Base-by-base conservation (phyloP, 2,329 filamentous ascomycete species). In the Raffaelea albimanens region DNA sequence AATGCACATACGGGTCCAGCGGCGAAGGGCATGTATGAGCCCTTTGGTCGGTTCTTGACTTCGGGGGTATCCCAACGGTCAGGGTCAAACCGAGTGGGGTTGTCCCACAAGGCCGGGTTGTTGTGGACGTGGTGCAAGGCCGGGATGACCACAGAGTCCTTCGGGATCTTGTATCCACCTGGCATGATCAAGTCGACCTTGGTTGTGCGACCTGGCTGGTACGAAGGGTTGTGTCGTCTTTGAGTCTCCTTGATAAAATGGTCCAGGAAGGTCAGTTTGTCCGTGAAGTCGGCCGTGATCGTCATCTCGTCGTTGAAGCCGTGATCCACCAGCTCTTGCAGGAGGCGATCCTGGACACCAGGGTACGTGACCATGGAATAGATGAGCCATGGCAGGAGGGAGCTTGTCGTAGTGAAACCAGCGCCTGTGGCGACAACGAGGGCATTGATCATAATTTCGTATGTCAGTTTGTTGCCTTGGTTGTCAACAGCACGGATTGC, bases 241-340 rank as follows among this genome's bases (percentile, higher is more conserved):
- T 78, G 76, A 1, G 70, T 77, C 57, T 82, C 78, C 59, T 82
- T 81, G 65, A 82, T 63, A 58, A 72, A 78, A 42, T 71, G 70
- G 58, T 80, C 76, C 9, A 78, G 66, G 60, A 72, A 79, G 2
- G 63, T 56, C 5, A 82, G 67, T 40, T 65, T 61, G 44, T 69
- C 61, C 2, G 69, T 70, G 3, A 71, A 51, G 10, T 78, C 75
- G 1, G 70, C 61, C 0, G 71, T 72, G 21, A 72, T 62, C 38
- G 68, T 57, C 0, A 65, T 74, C 14, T 69, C 56, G 9, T 68
- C 65, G 39, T 62, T 58, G 40, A 71, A 67, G 10, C 57, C 70
- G 38, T 72, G 57, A 55, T 77, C 72, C 29, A 80, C 55, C 10
- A 81, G 61, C 51, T 82, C 78, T 55, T 82, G 77, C 0, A 81